A percentile compares a stretch with the other conserved stretches of the same genome.
phyloP scores from a whole-genome alignment of 208 protist species.

The Crithidia bombi region DNA sequence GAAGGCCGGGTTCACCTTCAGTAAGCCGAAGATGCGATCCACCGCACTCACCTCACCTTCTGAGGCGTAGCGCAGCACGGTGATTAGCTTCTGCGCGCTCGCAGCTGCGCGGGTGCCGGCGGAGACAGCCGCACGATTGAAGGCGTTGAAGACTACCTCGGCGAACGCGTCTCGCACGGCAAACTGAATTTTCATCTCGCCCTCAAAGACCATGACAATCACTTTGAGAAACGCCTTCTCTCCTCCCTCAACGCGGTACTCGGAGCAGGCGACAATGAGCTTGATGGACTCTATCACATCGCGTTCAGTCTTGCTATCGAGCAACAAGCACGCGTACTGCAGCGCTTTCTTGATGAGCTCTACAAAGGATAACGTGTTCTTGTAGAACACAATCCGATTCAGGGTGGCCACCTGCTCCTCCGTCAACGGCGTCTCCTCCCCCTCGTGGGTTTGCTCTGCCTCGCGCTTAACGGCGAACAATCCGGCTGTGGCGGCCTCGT shows the following conservation, averaged over 20 bases:
- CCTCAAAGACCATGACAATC: conserved; percentile 88
- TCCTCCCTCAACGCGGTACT: conserved; percentile 73
- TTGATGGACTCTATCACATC: conserved; percentile 90
- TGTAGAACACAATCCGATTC: conserved; percentile 80
- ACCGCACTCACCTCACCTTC: conserved; percentile 90
- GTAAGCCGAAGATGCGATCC: conserved; percentile 77
- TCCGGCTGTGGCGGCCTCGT: background rate
- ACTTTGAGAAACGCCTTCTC: conserved; percentile 77
- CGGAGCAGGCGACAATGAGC: conserved; percentile 81
- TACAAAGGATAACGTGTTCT: conserved; percentile 74
- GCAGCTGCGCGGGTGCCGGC: conserved; percentile 58
- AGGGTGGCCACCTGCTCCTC: conserved; percentile 60
- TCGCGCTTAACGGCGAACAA: background rate
- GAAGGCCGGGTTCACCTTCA: conserved; percentile 65
- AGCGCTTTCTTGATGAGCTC: conserved; percentile 71
- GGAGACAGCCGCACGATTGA: conserved; percentile 63
- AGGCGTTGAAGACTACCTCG: conserved; percentile 83
- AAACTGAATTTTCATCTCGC: conserved; percentile 88
- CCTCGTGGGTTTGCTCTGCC: conserved; percentile 1
- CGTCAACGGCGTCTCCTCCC: conserved; percentile 28
- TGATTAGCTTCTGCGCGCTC: conserved; percentile 84
- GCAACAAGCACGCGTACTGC: conserved; percentile 59
- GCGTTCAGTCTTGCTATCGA: conserved; percentile 86
- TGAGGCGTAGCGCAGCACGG: conserved; percentile 58
- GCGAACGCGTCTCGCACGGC: conserved; percentile 89